Conservation (phyloP, 2,329 filamentous ascomycete species). For the Cordyceps tenuipes region DNA sequence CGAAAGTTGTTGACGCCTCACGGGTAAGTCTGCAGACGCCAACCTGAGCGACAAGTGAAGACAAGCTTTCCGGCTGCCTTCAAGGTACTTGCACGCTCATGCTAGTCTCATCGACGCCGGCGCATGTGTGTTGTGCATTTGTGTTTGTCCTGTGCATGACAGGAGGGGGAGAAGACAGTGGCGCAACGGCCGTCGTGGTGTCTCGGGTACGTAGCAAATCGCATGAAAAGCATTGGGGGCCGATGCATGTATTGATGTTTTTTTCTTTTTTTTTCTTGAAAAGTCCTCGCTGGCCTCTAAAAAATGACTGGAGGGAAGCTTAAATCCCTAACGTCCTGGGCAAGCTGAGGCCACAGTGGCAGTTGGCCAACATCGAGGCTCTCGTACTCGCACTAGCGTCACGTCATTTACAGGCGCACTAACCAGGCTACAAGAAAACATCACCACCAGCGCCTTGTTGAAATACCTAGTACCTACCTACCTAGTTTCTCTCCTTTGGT, state of each 20-base stretch:
- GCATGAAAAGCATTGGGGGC: too few relatives aligned
- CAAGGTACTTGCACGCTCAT: not conserved
- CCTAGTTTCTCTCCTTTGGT: not conserved
- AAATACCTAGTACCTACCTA: too few relatives aligned
- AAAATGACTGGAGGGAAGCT: not conserved
- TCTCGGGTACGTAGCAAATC: not conserved
- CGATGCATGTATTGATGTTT: too few relatives aligned
- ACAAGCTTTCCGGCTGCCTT: conserved; percentile 8
- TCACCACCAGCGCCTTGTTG: not conserved
- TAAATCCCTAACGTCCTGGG: too few relatives aligned
- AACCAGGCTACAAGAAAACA: not conserved
- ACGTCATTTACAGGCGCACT: not conserved
- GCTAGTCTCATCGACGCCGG: not conserved
- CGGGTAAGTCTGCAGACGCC: not conserved
- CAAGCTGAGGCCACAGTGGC: not conserved
- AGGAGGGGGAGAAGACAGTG: not conserved
- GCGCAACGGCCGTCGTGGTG: not conserved
- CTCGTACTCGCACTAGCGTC: not conserved
- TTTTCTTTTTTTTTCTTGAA: too few relatives aligned
- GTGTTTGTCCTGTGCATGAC: not conserved
- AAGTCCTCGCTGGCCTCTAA: too few relatives aligned
- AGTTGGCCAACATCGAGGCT: not conserved
- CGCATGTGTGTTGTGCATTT: not conserved
- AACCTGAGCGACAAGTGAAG: not conserved
- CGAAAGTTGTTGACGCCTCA: not conserved